Conservation (phyloP, 768 basidiomycete species). For the Phlebiopsis flavidoalba region DNA sequence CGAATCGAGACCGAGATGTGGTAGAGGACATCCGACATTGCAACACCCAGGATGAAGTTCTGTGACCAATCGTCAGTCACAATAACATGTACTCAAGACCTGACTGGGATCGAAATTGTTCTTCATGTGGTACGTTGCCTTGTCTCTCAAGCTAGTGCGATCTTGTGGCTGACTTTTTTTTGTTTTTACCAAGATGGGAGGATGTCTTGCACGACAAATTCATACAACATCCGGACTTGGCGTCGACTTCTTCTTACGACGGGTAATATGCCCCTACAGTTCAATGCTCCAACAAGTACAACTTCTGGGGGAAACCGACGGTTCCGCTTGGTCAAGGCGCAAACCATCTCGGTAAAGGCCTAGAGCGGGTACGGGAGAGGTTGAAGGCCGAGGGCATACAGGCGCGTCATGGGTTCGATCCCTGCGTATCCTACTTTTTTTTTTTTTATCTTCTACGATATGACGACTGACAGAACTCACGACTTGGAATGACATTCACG, state of each 20-base stretch:
- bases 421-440: not conserved
- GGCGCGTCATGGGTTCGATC: not conserved
- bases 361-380: constrained; percentile 50
- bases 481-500: no score
- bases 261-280: constrained; percentile 40
- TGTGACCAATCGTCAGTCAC: constrained; percentile 28
- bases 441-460: not conserved
- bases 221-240: constrained; percentile 59
- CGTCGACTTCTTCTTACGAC: constrained; percentile 51
- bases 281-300: constrained; percentile 47
- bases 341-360: constrained; percentile 61
- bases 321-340: constrained; percentile 43
- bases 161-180: not conserved
- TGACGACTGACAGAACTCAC: no score
- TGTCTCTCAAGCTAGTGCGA: no score
- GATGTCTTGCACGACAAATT: constrained; percentile 67
- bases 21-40: constrained; percentile 51
- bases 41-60: constrained; percentile 35
- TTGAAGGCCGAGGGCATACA: constrained; percentile 28
- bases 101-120: constrained; percentile 56
- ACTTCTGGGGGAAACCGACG: constrained; percentile 67
- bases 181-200: constrained; percentile 47
- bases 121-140: constrained; percentile 40
- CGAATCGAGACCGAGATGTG: constrained; percentile 39
- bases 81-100: constrained; percentile 30